A percentile compares a stretch with the other conserved stretches of the same genome.
Evolutionary conservation across 1,284 basidiomycete species (phyloP).

Genomic region (Tranzscheliella williamsii): DNA sequence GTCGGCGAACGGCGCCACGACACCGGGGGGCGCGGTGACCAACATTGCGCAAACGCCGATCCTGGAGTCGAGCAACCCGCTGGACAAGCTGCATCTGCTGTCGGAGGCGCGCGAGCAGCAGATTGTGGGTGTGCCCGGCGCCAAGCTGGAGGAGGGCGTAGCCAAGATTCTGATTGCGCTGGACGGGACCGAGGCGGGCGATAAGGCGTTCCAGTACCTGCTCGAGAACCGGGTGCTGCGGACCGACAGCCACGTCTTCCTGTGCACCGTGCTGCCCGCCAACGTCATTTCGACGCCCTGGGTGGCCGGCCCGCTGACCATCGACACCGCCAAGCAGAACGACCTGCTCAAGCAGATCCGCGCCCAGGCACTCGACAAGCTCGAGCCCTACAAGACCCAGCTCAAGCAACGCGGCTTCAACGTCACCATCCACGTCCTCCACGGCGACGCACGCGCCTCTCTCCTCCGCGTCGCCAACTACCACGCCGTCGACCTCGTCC

Average conservation of each 20-base stretch:
- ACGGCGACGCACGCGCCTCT: constrained; percentile 50
- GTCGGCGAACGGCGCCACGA: constrained; percentile 20
- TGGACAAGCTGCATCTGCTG: constrained; percentile 50
- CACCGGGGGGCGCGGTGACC: constrained; percentile 24
- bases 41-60: constrained; percentile 55
- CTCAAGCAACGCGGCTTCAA: constrained; percentile 46
- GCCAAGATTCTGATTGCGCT: constrained; percentile 54
- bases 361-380: constrained; percentile 49
- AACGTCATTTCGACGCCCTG: constrained; percentile 53
- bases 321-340: constrained; percentile 56
- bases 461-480: constrained; percentile 48
- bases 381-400: constrained; percentile 52
- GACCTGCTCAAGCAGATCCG: constrained; percentile 52
- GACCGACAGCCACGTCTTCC: constrained; percentile 50
- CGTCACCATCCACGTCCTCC: constrained; percentile 56
- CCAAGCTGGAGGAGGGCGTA: constrained; percentile 20
- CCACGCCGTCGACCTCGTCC: constrained; percentile 48
- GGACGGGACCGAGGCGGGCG: constrained; percentile 57
- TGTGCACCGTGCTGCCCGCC: constrained; percentile 53
- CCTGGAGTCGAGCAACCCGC: constrained; percentile 53
- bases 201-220: constrained; percentile 53
- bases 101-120: constrained; percentile 55
- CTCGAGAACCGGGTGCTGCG: constrained; percentile 42
- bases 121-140: constrained; percentile 50
- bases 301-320: constrained; percentile 55